Conservation (phyloP, 495 filamentous ascomycete genomes). For the Parmelia sp. region DNA sequence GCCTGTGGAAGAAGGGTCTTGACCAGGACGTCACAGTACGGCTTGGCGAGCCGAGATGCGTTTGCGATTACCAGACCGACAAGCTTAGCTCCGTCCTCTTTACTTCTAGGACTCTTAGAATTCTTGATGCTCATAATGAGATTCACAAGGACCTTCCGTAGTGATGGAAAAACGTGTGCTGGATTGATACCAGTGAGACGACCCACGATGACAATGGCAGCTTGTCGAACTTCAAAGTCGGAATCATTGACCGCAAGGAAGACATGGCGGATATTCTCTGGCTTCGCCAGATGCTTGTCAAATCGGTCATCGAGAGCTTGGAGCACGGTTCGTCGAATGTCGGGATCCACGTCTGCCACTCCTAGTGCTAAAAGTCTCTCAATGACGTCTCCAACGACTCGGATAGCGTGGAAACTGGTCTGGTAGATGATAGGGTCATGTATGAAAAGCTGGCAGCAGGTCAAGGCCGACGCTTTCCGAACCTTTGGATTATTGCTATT, state of each 20-base stretch:
- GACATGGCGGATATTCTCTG: conserved; percentile 89
- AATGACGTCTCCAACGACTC: conserved; percentile 95
- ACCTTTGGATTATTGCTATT: conserved; percentile 93
- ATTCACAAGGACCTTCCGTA: conserved; percentile 92
- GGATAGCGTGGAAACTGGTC: conserved; percentile 90
- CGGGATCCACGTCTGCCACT: conserved; percentile 81
- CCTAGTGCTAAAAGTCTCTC: conserved; percentile 92
- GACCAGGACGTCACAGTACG: conserved; percentile 93
- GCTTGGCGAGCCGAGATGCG: conserved; percentile 82
- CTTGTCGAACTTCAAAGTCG: conserved; percentile 82
- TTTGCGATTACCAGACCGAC: conserved; percentile 89
- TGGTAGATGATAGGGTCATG: conserved; percentile 96
- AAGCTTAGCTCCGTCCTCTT: conserved; percentile 90
- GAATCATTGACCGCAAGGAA: conserved; percentile 98
- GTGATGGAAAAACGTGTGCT: conserved; percentile 90
- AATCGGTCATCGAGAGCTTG: conserved; percentile 86
- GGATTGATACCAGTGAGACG: conserved; percentile 87
- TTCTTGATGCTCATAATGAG: conserved; percentile 92
- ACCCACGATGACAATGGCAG: conserved; percentile 91
- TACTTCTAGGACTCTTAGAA: conserved; percentile 85
- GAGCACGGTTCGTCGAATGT: conserved; percentile 82
- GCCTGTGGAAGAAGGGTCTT: conserved; percentile 84
- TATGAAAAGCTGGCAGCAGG: conserved; percentile 95
- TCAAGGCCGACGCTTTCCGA: conserved; percentile 88
- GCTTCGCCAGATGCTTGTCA: conserved; percentile 87